phyloP scores from a whole-genome alignment of 257 asterid species.

The Gentiana dahurica region DNA sequence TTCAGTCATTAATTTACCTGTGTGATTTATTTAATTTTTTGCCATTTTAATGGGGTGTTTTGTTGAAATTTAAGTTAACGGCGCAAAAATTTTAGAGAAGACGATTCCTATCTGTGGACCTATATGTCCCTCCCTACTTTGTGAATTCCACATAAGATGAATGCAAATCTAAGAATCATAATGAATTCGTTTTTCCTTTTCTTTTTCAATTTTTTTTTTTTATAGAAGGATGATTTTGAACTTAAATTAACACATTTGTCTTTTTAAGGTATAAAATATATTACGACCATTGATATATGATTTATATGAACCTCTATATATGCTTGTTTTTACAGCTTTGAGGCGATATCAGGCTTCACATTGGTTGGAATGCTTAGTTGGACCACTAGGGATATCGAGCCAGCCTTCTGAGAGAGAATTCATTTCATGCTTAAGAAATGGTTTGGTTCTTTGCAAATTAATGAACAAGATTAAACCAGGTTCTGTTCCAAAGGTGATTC shows the following conservation, averaged over 20 bases:
- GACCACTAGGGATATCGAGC: constrained; percentile 72
- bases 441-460: constrained; percentile 70
- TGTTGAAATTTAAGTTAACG: not conserved
- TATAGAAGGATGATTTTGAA: not conserved
- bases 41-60: not conserved
- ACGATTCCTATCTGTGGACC: no score
- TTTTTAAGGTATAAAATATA: no score
- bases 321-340: constrained; percentile 37
- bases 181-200: no score
- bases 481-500: constrained; percentile 69
- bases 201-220: not conserved
- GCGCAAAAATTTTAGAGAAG: no score
- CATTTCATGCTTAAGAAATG: constrained; percentile 85
- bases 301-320: not conserved
- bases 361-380: constrained; percentile 79
- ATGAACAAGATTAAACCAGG: constrained; percentile 81
- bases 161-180: no score
- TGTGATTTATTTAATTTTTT: not conserved
- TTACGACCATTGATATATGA: no score
- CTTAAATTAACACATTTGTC: not conserved
- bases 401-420: constrained; percentile 78
- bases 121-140: no score
- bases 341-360: constrained; percentile 84
- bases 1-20: not conserved
- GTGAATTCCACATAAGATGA: no score